Evolutionary conservation across 2,329 filamentous ascomycete genomes (phyloP).

Genomic region (Epicoccum nigrum): DNA sequence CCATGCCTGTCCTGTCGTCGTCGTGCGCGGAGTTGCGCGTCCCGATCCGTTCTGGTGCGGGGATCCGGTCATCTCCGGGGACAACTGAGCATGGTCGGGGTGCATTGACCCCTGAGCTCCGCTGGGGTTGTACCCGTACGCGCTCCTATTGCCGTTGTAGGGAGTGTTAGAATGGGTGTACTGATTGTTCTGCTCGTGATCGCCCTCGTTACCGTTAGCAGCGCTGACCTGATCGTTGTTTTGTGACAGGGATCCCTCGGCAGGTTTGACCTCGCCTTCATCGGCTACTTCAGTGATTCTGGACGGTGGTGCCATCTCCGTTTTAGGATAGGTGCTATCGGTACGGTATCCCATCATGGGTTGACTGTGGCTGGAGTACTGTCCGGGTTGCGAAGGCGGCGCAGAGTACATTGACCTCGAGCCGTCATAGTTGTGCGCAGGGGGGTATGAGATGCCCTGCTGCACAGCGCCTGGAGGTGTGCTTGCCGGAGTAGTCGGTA

Average conservation of each 20-base stretch:
- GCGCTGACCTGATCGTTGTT: slow-evolving; percentile 58
- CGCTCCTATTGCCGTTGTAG: slow-evolving; percentile 73
- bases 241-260: slow-evolving; percentile 63
- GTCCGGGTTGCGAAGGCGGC: slow-evolving; percentile 67
- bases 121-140: slow-evolving; percentile 77
- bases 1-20: slow-evolving; percentile 74
- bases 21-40: slow-evolving; percentile 82
- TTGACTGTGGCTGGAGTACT: slow-evolving; percentile 70
- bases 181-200: slow-evolving; percentile 78
- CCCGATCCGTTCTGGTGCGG: slow-evolving; percentile 83
- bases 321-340: slow-evolving; percentile 69
- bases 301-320: slow-evolving; percentile 85
- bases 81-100: slow-evolving; percentile 76
- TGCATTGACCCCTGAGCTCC: slow-evolving; percentile 69
- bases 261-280: slow-evolving; percentile 67
- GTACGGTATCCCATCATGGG: slow-evolving; percentile 67
- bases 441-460: slow-evolving; percentile 79
- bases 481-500: slow-evolving; percentile 88
- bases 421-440: slow-evolving; percentile 73
- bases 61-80: slow-evolving; percentile 82
- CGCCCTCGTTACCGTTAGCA: slow-evolving; percentile 69
- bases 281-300: slow-evolving; percentile 66
- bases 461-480: slow-evolving; percentile 84
- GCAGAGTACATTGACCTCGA: slow-evolving; percentile 80
- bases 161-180: slow-evolving; percentile 80